Evolutionary conservation across 1,284 basidiomycete genomes (phyloP).

Genomic region (Ceratobasidium sp.): DNA sequence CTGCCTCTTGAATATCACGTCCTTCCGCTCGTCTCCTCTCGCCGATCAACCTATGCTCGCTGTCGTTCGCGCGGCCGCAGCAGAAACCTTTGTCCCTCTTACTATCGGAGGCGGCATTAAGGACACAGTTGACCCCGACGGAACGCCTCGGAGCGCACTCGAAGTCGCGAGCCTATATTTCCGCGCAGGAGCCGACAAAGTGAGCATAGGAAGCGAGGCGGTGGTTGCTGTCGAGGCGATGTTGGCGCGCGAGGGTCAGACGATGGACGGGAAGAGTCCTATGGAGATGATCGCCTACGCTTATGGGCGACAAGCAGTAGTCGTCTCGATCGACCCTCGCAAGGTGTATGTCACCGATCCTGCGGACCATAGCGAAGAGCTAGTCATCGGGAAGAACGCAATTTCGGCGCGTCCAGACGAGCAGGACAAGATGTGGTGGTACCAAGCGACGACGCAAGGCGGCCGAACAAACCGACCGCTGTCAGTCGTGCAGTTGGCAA

Average conservation of each 20-base stretch:
- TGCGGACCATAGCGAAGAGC: slow-evolving; percentile 65
- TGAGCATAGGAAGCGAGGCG: slow-evolving; percentile 95
- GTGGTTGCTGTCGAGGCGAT: slow-evolving; percentile 93
- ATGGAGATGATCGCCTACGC: slow-evolving; percentile 92
- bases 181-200: slow-evolving; percentile 97
- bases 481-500: slow-evolving; percentile 92
- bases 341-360: slow-evolving; percentile 81
- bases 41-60: slow-evolving; percentile 98
- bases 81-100: slow-evolving; percentile 95
- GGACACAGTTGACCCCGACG: slow-evolving; percentile 95
- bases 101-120: slow-evolving; percentile 99
- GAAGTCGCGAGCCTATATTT: slow-evolving; percentile 98
- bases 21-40: slow-evolving; percentile 95
- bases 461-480: slow-evolving; percentile 88
- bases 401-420: slow-evolving; percentile 63
- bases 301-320: slow-evolving; percentile 97
- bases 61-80: slow-evolving; percentile 90
- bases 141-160: slow-evolving; percentile 84
- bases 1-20: slow-evolving; percentile 98
- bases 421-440: slow-evolving; percentile 93
- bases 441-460: slow-evolving; percentile 96
- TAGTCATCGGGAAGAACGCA: slow-evolving; percentile 62
- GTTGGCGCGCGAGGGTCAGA: slow-evolving; percentile 60
- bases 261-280: slow-evolving; percentile 67
- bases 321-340: slow-evolving; percentile 96